Base-by-base conservation (phyloP, 1,284 basidiomycete species). In the Cutaneotrichosporon mucoides region DNA sequence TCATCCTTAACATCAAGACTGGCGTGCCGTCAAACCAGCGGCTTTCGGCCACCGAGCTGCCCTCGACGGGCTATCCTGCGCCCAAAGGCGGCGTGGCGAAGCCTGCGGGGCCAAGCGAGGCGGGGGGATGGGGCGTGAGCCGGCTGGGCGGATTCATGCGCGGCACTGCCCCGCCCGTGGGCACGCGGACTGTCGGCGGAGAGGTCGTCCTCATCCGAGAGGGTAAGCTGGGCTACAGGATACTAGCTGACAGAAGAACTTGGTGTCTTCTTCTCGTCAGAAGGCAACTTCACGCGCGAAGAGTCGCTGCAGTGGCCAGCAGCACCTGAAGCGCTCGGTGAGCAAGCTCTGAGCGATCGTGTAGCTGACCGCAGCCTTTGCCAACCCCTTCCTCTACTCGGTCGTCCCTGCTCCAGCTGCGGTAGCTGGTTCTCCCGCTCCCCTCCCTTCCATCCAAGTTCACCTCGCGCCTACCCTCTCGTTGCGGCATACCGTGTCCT, bases 331-430 rank as follows among this genome's bases (percentile, higher is more conserved):
- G 90, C 92, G 62, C 81, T 89, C 51, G 83, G 89, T 88, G 64
- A 68, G 81, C 24, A 24, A 24, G 24, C 24, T 24, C 24, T 24
- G 24, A 24, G 24, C 24, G 24, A 24, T 24, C 24, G 24, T 24
- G 24, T 24, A 44, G 45, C 61, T 62, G 35, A 62, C 48, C 37
- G 8, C 64, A 90, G 91, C 86, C 1, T 89, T 86, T 62, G 80
- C 89, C 40, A 88, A 87, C 67, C 93, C 93, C 0, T 95, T 92
- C 72, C 82, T 96, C 42, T 84, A 95, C 70, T 86, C 90, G 0
- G 80, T 89, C 10, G 80, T 94, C 5, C 88, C 91, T 1, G 68
- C 76, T 5, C 53, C 63, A 0, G 66, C 72, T 45, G 59, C 65
- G 35, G 55, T 66, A 5, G 55, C 66, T 1, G 46, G 57, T 8